phyloP scores from a whole-genome alignment of 2,329 filamentous ascomycete genomes.

The Cladosporium sp. region DNA sequence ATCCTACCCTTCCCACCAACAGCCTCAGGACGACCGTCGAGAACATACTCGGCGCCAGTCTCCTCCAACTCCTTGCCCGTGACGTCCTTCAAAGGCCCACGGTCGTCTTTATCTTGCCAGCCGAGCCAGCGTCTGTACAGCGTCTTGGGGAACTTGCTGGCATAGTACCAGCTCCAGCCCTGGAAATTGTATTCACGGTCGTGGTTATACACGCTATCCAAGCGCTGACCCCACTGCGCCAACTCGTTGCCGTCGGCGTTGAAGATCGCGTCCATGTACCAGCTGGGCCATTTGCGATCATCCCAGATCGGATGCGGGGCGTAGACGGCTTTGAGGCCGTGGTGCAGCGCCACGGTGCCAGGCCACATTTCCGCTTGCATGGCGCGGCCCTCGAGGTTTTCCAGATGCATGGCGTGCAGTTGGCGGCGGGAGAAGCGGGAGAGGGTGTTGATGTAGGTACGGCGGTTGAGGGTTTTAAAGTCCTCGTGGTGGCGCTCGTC shows the following conservation, averaged over 20 bases:
- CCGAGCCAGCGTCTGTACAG: slow-evolving; percentile 85
- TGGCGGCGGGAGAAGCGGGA: slow-evolving; percentile 77
- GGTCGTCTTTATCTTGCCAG: slow-evolving; percentile 71
- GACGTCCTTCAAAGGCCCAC: slow-evolving; percentile 68
- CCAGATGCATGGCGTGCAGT: slow-evolving; percentile 82
- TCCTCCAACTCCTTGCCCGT: slow-evolving; percentile 42
- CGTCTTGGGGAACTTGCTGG: slow-evolving; percentile 74
- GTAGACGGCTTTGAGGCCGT: slow-evolving; percentile 89
- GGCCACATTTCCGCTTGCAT: slow-evolving; percentile 99
- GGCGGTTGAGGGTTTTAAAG: slow-evolving; percentile 56
- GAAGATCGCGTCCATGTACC: slow-evolving; percentile 72
- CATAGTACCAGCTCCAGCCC: slow-evolving; percentile 90
- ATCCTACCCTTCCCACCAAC: slow-evolving; percentile 43
- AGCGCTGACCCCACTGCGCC: slow-evolving; percentile 41
- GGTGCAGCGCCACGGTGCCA: slow-evolving; percentile 78
- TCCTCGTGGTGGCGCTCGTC: slow-evolving; percentile 50
- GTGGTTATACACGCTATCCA: slow-evolving; percentile 42
- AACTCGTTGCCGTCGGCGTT: slow-evolving; percentile 63
- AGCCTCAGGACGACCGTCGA: slow-evolving; percentile 48
- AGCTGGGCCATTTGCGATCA: slow-evolving; percentile 79
- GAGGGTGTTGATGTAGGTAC: slow-evolving; percentile 84
- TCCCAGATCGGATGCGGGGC: slow-evolving; percentile 86
- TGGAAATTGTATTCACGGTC: slow-evolving; percentile 85
- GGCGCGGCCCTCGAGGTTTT: slow-evolving; percentile 81
- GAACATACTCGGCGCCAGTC: slow-evolving; percentile 9